Evolutionary conservation across 306 rosid species (phyloP).

Genomic region (Glycine tomentella): DNA sequence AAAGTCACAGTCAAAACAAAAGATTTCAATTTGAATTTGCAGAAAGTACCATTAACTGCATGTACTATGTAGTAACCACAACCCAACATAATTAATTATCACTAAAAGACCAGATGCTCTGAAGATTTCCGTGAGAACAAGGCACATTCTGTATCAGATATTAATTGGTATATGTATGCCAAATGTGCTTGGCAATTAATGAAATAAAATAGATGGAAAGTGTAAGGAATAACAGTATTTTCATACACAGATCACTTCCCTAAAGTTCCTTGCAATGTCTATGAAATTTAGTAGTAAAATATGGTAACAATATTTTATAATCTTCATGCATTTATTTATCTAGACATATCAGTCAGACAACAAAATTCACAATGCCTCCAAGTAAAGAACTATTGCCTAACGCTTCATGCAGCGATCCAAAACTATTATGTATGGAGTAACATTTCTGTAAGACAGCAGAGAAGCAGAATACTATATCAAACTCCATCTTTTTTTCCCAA

Average conservation of each 20-base stretch:
- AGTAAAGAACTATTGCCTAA: constrained; percentile 17
- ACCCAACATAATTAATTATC: neutral
- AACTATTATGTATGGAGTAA: constrained; percentile 28
- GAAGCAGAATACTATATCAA: neutral
- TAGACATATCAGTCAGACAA: constrained; percentile 17
- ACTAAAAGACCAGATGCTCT: neutral
- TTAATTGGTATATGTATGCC: constrained; percentile 6
- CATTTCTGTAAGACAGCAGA: neutral
- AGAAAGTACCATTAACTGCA: neutral
- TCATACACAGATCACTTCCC: neutral
- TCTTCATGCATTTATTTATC: constrained; percentile 19
- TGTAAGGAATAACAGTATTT: neutral
- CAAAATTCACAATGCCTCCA: constrained; percentile 16
- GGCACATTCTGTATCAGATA: constrained; percentile 24
- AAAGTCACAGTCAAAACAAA: constrained; percentile 33
- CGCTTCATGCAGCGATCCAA: constrained; percentile 12
- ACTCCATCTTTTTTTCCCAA: neutral
- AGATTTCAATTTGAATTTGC: constrained; percentile 14
- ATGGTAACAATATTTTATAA: neutral
- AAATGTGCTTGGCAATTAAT: neutral
- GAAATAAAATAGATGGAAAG: neutral
- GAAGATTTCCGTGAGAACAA: constrained; percentile 31
- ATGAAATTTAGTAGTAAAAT: constrained; percentile 4
- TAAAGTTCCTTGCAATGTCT: neutral
- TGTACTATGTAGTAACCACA: constrained; percentile 10